Evolutionary conservation across 768 basidiomycete genomes (phyloP), one percentile per base, ranked within the genome.

Genomic region (Podaxis sp.): DNA sequence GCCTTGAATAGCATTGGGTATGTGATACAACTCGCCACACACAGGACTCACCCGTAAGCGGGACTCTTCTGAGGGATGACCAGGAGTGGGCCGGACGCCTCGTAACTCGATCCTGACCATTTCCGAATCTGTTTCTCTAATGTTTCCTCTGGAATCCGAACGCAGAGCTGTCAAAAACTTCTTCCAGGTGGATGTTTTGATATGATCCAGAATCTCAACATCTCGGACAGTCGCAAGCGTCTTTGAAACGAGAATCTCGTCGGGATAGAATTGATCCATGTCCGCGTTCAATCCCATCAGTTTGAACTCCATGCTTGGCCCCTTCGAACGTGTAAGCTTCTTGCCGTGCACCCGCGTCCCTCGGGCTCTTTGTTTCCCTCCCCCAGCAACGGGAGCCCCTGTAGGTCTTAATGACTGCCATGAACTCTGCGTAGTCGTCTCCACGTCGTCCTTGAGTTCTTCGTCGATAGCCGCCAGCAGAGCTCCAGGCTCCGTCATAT

Each of bases 161-260:
- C 89, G 84, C 69, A 97, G 79, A 57, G 86, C 85, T 3, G 94
- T 95, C 61, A 99, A 76, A 71, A 99, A 98, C 71, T 96, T 98
- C 75, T 88, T 91, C 97, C 97, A 99, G 0, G 97, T 98, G 7
- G 95, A 98, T 0, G 95, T 95, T 77, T 92, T 95, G 79, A 99
- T 94, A 69, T 97, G 95, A 71, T 99, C 97, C 54, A 98, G 76
- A 61, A 98, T 97, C 72, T 97, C 93, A 18, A 93, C 67, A 62
- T 92, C 85, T 61, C 75, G 81, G 54, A 95, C 79, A 10, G 86
- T 86, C 13, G 84, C 82, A 50, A 90, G 79, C 1, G 85, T 81
- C 55, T 89, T 79, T 2, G 89, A 89, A 7, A 88, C 85, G 23
- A 88, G 69, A 0, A 81, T 72, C 47, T 81, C 81, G 10, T 79